phyloP scores from a whole-genome alignment of 176 grass and related monocot species.

The Typha latifolia region DNA sequence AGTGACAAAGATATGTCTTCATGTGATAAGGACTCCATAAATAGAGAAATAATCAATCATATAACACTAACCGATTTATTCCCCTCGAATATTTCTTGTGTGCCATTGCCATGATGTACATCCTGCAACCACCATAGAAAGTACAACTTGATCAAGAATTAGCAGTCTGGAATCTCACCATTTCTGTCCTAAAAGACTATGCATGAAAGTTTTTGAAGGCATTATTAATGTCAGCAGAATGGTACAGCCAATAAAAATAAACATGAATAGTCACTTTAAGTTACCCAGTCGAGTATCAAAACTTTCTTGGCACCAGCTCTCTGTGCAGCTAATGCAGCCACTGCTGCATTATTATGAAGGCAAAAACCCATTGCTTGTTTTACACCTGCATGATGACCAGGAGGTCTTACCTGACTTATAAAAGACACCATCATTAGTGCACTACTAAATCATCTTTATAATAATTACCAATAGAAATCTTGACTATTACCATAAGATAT shows the following conservation, averaged over 20 bases:
- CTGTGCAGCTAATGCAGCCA: slow-evolving; percentile 85
- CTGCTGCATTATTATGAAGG: slow-evolving; percentile 93
- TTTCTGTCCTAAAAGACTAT: background rate
- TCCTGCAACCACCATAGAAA: slow-evolving; percentile 51
- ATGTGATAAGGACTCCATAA: background rate
- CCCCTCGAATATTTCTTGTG: slow-evolving; percentile 87
- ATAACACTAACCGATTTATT: slow-evolving; percentile 64
- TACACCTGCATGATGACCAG: slow-evolving; percentile 92
- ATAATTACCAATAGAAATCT: too few relatives aligned
- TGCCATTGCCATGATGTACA: slow-evolving; percentile 98
- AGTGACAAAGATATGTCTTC: too few relatives aligned
- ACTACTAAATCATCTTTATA: background rate
- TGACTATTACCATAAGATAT: too few relatives aligned
- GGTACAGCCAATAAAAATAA: slow-evolving; percentile 6
- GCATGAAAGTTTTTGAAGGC: background rate
- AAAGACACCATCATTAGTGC: background rate
- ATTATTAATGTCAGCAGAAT: background rate
- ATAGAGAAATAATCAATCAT: background rate
- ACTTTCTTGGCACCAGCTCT: slow-evolving; percentile 91
- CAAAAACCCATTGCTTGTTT: slow-evolving; percentile 98
- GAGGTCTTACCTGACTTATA: slow-evolving; percentile 73
- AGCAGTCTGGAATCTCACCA: background rate
- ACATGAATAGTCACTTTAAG: slow-evolving; percentile 21
- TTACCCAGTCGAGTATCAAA: slow-evolving; percentile 99
- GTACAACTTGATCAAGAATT: slow-evolving; percentile 1